Base-by-base conservation (phyloP, 1,284 basidiomycete species). In the Irpex rosettiformis region DNA sequence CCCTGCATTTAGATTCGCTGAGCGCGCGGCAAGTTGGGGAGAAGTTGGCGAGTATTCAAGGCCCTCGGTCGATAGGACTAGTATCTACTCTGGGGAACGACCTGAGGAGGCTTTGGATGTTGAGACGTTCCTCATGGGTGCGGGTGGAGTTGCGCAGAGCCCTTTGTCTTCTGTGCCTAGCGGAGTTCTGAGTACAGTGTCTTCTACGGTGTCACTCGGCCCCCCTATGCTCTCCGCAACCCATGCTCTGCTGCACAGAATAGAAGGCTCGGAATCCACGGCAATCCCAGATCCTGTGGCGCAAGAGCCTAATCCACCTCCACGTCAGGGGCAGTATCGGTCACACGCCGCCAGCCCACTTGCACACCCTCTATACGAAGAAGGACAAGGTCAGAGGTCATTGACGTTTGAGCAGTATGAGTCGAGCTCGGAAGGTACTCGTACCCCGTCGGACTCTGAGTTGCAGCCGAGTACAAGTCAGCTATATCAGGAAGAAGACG, bases 21-120 rank as follows among this genome's bases (percentile, higher is more conserved):
- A 82, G 64, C 77, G 86, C 11, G 86, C 86, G 7, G 84, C 85
- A 51, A 87, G 85, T 66, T 87, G 85, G 85, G 79, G 77, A 2
- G 80, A 83, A 28, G 76, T 77, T 25, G 66, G 69, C 3, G 76
- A 82, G 61, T 77, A 79, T 56, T 22, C 63, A n/a, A 61, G 70
- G 3, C 70, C 68, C 16, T 67, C 66, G 33, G 82, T 83, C 62
- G 79, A 84, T 53, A 72, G 78, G 58, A 75, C 70, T 53, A 86
- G 82, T 61, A 64, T 85, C 47, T 78, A 79, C 60, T 83, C 81
- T 28, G 65, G 67, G 45, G 57, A 55, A 25, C 40, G 54, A 24
- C 59, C 56, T 1, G 77, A 79, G 37, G 75, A 72, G 11, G 61
- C 66, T 29, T 63, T 78, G 52, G 76, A 79, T 57, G 78, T 82